Base-by-base conservation (phyloP, 495 filamentous ascomycete species). In the Neurospora africana region DNA sequence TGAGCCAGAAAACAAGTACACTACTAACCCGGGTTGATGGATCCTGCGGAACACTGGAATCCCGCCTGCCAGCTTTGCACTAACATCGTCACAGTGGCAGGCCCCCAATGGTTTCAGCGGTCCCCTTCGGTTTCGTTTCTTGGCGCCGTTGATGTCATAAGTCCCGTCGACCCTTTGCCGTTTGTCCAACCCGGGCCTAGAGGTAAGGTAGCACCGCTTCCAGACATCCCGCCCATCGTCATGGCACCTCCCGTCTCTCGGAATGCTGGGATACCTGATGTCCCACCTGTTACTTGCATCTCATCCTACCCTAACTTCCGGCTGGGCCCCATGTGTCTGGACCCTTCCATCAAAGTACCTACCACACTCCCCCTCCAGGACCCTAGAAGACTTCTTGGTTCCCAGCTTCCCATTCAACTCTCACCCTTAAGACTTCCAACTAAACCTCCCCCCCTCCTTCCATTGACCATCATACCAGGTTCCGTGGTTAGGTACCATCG, bases 121-220 rank as follows among this genome's bases (percentile, higher is more conserved):
- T 19, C 53, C 53, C 27, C 53, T 61, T n/a, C n/a, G n/a, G n/a
- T n/a, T n/a, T n/a, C n/a, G n/a, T n/a, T 65, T 65, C 27, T 65
- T 65, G 74, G n/a, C 68, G 73, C 73, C 75, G 70, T 70, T 78
- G 76, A 78, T 77, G 75, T 78, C 76, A 78, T 78, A 72, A 69
- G n/a, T 35, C 5, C 33, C 4, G n/a, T 68, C 27, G 53, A 72
- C 73, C 53, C 53, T 61, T 61, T 30, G 23, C 23, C 47, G 11
- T 58, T 58, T 61, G 53, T 61, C 23, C 47, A 58, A 58, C 47
- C 47, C 13, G n/a, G n/a, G n/a, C n/a, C n/a, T 33, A 33, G 33
- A 33, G 33, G 33, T 33, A 33, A 33, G 2, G 7, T 30, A 61
- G 53, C 53, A 61, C 53, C 7, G 53, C 53, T 61, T 61, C 53